Evolutionary conservation across 345 rosid genomes (phyloP), one percentile per base, ranked within the genome.

Genomic region (Camelina hispida): DNA sequence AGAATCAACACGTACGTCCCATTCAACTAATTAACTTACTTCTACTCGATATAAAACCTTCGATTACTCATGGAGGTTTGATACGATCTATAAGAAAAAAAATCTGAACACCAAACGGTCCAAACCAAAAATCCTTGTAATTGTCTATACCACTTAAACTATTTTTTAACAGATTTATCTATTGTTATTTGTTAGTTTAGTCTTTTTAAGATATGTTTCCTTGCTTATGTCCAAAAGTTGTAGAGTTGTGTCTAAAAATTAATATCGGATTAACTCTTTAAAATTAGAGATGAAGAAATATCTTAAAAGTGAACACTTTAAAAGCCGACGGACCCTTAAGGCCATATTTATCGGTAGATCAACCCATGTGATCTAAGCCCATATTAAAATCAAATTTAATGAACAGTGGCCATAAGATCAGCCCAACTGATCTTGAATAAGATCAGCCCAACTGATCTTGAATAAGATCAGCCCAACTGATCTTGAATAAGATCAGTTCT

Each of bases 1-100:
- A 59, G 44, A 62, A 62, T 73, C 53, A 63, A 54, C 77, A 72
- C 62, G 61, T 50, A 62, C 62, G 76, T 72, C 76, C 62, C 62
- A 5, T 46, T 70, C 35, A 0, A 16, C 6, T 11, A 9, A 44
- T 10, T 16, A 35, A 7, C 30, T 1, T 66, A 44, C 12, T 7
- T 34, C 9, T 50, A 8, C 9, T 47, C 4, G 52, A 16, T 47
- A 2, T 7, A 47, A 61, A 38, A 46, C 4, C 12, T 61, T 61
- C 32, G 48, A 12, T 61, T 17, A 47, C 20, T 16, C 52, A 23
- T 42, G 38, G 53, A 40, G 18, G 15, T 15, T 32, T 32, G 2
- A 13, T 44, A 44, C 16, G 5, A 44, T 44, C 18, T 15, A 14
- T 25, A 25, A 23, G 3, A 23, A 23, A 23, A 23, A 43, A 5